Evolutionary conservation across 2,329 filamentous ascomycete species (phyloP).

Genomic region (Arthrobotrys musiformis): DNA sequence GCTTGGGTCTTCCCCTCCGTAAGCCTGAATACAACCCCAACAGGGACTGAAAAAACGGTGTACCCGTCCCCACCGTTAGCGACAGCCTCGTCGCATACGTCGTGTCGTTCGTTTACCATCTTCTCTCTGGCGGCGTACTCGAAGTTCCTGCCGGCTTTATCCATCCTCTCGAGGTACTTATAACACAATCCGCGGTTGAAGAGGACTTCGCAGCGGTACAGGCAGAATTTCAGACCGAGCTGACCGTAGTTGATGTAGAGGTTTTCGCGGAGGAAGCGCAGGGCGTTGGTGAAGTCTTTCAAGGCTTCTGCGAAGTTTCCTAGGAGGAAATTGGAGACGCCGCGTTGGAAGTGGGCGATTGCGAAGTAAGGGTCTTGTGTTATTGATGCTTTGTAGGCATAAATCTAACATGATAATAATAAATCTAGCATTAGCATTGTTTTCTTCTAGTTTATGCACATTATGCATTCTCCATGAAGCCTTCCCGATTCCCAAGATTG

Average conservation of each 20-base stretch:
- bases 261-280: conserved; percentile 93
- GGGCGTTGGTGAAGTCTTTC: conserved; percentile 97
- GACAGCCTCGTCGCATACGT: conserved; percentile 98
- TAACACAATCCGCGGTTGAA: conserved; percentile 98
- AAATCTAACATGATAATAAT: no score
- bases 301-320: conserved; percentile 97
- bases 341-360: conserved; percentile 97
- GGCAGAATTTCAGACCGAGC: conserved; percentile 90
- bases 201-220: conserved; percentile 96
- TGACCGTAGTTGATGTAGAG: conserved; percentile 98
- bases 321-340: conserved; percentile 95
- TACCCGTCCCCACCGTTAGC: conserved; percentile 93
- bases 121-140: conserved; percentile 93
- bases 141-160: conserved; percentile 89
- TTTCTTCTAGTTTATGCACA: no score
- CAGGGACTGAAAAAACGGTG: conserved; percentile 97
- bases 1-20: conserved; percentile 98
- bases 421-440: no score
- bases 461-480: no score
- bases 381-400: conserved; percentile 79
- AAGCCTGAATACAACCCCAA: conserved; percentile 94
- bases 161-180: conserved; percentile 92
- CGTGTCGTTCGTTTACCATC: conserved; percentile 85
- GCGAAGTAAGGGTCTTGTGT: conserved; percentile 93
- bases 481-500: neutral